phyloP scores from a whole-genome alignment of 805 yeast genomes.

The Lipomyces orientalis region DNA sequence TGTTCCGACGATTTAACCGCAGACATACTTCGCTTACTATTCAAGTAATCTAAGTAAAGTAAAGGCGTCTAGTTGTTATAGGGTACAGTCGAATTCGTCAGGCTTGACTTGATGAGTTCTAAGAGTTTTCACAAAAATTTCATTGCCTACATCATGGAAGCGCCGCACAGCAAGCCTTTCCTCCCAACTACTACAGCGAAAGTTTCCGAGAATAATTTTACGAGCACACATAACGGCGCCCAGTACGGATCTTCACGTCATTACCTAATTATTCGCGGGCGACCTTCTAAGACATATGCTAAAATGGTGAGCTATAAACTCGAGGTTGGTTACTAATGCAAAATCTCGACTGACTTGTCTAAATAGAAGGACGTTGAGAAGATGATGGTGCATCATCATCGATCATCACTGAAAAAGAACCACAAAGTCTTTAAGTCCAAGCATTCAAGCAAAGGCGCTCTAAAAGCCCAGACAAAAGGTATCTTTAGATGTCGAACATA shows the following conservation, averaged over 20 bases:
- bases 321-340: neutral
- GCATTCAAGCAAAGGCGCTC: slow-evolving; percentile 86
- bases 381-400: slow-evolving; percentile 63
- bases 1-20: slow-evolving; percentile 10
- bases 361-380: slow-evolving; percentile 10
- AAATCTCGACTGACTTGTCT: neutral
- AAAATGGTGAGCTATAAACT: neutral
- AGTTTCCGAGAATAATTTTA: neutral
- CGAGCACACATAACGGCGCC: too few species aligned
- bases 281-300: neutral
- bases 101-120: neutral
- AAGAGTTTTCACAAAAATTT: neutral
- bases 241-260: too few species aligned
- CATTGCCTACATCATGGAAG: neutral
- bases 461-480: slow-evolving; percentile 69
- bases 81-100: neutral
- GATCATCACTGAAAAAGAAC: slow-evolving; percentile 79
- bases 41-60: neutral
- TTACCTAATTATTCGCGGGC: neutral
- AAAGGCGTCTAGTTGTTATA: neutral
- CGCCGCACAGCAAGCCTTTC: slow-evolving; percentile 1
- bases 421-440: slow-evolving; percentile 91
- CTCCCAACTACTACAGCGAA: neutral
- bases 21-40: slow-evolving; percentile 3
- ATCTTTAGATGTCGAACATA: neutral